Conservation (phyloP, 768 basidiomycete species). For the Heimioporus sp. region DNA sequence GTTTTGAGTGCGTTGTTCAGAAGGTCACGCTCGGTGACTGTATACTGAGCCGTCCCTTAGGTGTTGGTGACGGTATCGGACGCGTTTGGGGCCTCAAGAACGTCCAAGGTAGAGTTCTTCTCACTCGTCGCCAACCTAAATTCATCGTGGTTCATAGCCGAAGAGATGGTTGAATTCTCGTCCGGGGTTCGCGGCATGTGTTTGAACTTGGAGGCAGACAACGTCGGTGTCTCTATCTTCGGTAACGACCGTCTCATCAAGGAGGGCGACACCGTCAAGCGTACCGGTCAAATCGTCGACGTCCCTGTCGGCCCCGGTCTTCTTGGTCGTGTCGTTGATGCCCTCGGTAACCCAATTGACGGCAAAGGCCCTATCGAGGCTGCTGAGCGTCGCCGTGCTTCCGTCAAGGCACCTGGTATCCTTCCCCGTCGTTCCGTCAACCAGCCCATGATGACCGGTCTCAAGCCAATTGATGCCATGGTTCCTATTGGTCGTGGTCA, state of each 20-base stretch:
- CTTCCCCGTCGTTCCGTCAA: constrained; percentile 98
- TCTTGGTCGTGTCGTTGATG: constrained; percentile 98
- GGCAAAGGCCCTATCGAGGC: constrained; percentile 97
- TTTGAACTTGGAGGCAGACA: constrained; percentile 99
- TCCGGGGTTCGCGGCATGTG: constrained; percentile 99
- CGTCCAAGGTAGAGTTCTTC: constrained; percentile 75
- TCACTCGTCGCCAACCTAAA: neutral
- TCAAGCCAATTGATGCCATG: constrained; percentile 99
- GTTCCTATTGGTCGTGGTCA: constrained; percentile 99
- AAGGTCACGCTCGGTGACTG: neutral
- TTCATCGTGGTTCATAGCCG: constrained; percentile 51
- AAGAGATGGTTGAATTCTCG: constrained; percentile 99
- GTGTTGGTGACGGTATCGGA: constrained; percentile 99
- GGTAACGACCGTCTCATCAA: constrained; percentile 97
- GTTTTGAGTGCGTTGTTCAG: constrained; percentile 77
- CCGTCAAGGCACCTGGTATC: constrained; percentile 98
- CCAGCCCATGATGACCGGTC: constrained; percentile 99
- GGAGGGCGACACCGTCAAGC: constrained; percentile 99
- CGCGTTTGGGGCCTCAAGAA: constrained; percentile 99
- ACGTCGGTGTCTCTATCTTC: constrained; percentile 99
- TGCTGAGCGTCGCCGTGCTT: constrained; percentile 92
- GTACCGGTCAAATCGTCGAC: constrained; percentile 99
- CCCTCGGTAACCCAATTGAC: constrained; percentile 99
- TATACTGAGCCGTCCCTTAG: constrained; percentile 38
- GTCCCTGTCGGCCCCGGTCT: constrained; percentile 97